Evolutionary conservation across 2,329 filamentous ascomycete species (phyloP), one percentile per base, ranked within the genome.

Genomic region (Trichoderma polysporum): DNA sequence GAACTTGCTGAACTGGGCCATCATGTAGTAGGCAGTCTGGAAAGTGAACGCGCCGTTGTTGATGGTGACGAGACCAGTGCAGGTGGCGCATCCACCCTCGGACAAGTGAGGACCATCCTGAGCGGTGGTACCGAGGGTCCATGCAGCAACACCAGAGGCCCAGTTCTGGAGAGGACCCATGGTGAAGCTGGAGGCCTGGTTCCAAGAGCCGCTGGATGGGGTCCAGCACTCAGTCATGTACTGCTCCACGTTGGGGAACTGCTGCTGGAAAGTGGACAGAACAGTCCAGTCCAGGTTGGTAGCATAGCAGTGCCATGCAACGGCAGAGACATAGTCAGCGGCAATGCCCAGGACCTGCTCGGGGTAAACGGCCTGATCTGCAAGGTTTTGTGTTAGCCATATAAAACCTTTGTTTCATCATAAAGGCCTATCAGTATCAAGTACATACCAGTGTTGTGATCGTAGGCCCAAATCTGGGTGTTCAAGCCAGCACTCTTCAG

Each of bases 51-150:
- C 77, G 25, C 74, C 76, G 17, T 76, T 71, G 75, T 89, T 84
- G 69, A 89, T 78, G 15, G 83, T 83, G 57, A 87, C 85, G 8
- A 88, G 79, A 10, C 86, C 87, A 2, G 77, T 77, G 71, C 81
- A 83, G 12, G 74, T 76, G 10, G 64, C 70, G 70, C 81, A 83
- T 17, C 77, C 77, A 13, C 68, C 66, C 50, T 76, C 76, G 8
- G 75, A 70, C 45, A 82, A 75, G 68, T 80, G 78, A 7, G 81
- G 81, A 0, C 80, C 81, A 69, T 78, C 78, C 8, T 75, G 73
- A 7, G 73, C 74, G 72, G 81, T 77, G 7, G 80, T 82, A 2
- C 77, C 81, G 39, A 83, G 74, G 0, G 79, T 79, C 81, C 81
- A 83, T 59, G 80, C 79, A n/a, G 79, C 71, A 31, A 76, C 73